These are phyloP conservation scores for Trichocladium uniseriatum DNA, from an alignment of 495 filamentous ascomycete genomes.

Conservation along the genomic window DNA sequence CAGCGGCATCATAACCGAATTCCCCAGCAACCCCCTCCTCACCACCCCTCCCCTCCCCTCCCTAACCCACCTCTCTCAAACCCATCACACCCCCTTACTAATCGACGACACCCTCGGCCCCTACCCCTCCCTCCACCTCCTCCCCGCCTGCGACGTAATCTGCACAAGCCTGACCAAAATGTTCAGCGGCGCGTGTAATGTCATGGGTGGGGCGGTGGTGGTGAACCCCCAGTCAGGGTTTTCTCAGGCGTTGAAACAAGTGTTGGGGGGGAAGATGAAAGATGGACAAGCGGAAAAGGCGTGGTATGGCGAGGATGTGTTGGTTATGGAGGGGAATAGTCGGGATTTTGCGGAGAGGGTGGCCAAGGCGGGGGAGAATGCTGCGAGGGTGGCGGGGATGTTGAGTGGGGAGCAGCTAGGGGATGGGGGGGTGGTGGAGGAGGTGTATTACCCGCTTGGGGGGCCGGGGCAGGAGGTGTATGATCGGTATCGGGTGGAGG, in stretches of 20 bases:
- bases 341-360: slow-evolving; percentile 12
- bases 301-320: slow-evolving; percentile 18
- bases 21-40: slow-evolving; percentile 23
- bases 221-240: neutral
- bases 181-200: slow-evolving; percentile 22
- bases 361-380: slow-evolving; percentile 9
- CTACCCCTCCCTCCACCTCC: slow-evolving; percentile 7
- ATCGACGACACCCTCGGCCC: slow-evolving; percentile 27
- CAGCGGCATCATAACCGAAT: slow-evolving; percentile 19
- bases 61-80: slow-evolving; percentile 2
- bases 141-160: slow-evolving; percentile 12
- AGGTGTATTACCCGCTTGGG: slow-evolving; percentile 20
- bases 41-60: slow-evolving; percentile 9
- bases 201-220: slow-evolving; percentile 18
- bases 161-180: slow-evolving; percentile 26
- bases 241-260: neutral
- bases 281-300: no score
- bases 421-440: neutral
- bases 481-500: slow-evolving; percentile 1
- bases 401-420: neutral
- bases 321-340: slow-evolving; percentile 19
- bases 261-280: no score
- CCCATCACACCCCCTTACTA: slow-evolving; percentile 5
- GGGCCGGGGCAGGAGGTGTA: slow-evolving; percentile 9
- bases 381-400: neutral